Conservation (phyloP, 495 filamentous ascomycete genomes). For the Parathielavia appendiculata region DNA sequence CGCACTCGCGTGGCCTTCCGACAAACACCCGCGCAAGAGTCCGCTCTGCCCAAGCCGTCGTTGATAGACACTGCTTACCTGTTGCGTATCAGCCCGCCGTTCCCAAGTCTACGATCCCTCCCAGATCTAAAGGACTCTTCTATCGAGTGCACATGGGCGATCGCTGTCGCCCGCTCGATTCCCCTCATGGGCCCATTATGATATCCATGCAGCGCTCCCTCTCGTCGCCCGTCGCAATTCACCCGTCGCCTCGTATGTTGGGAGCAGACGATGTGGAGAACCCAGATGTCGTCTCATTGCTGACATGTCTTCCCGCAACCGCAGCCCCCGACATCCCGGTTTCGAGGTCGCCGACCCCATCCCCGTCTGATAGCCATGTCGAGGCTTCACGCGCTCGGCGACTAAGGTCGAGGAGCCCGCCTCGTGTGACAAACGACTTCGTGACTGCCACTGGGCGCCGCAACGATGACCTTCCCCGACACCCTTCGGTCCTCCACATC, state of each 20-base stretch:
- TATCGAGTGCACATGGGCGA: conserved; percentile 30
- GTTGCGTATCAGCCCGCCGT: neutral
- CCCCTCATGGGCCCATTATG: conserved; percentile 46
- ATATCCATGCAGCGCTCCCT: conserved; percentile 53
- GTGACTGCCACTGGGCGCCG: conserved; percentile 31
- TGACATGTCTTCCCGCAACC: conserved; percentile 27
- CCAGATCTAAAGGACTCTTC: conserved; percentile 6
- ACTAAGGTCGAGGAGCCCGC: conserved; percentile 42
- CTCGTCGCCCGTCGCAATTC: conserved; percentile 48
- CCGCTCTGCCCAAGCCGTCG: neutral
- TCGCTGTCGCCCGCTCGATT: conserved; percentile 23
- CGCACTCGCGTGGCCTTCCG: conserved; percentile 10
- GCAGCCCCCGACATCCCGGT: conserved; percentile 32
- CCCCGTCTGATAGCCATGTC: conserved; percentile 41
- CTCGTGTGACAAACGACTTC: conserved; percentile 32
- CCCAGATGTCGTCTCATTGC: conserved; percentile 25
- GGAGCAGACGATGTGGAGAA: conserved; percentile 8
- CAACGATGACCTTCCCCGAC: conserved; percentile 36
- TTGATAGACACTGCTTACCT: neutral
- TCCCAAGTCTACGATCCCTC: neutral
- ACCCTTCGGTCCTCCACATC: conserved; percentile 36
- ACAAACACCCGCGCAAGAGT: neutral
- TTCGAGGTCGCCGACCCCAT: conserved; percentile 42
- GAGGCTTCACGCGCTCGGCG: conserved; percentile 39
- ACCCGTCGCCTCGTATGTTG: conserved; percentile 49